A percentile compares a stretch with the other conserved stretches of the same genome.
Conservation (phyloP, 441 rosid genomes). For the Metrosideros polymorpha region DNA sequence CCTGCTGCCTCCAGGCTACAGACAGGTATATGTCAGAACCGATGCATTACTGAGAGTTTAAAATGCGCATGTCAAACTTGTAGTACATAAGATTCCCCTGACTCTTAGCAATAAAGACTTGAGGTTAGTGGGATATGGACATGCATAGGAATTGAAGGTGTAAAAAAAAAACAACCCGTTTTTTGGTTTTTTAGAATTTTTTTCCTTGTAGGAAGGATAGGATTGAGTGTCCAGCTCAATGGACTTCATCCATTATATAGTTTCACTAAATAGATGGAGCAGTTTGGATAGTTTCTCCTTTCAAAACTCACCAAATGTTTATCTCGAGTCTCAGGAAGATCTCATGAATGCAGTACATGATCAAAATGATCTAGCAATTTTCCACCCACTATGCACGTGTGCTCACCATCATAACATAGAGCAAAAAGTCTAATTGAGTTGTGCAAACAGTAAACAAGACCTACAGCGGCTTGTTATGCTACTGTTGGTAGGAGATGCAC, state of each 20-base stretch:
- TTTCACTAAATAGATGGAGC: background rate
- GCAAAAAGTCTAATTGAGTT: background rate
- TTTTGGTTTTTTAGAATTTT: background rate
- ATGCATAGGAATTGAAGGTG: background rate
- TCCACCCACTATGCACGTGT: background rate
- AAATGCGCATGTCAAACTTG: background rate
- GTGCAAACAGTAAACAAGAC: background rate
- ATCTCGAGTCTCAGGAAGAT: background rate
- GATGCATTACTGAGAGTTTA: background rate
- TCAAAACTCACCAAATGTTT: background rate
- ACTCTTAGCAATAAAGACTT: background rate
- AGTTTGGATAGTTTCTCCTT: background rate
- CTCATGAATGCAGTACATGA: background rate
- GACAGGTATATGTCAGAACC: background rate
- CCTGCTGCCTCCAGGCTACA: constrained; percentile 94
- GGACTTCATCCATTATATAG: background rate
- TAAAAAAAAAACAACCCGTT: background rate
- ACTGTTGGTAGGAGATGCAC: background rate
- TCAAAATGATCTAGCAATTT: background rate
- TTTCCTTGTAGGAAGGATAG: background rate
- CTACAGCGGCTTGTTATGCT: background rate
- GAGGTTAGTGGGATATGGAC: background rate
- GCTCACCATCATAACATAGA: background rate
- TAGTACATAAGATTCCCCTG: background rate
- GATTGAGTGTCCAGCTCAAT: background rate